Evolutionary conservation across 768 basidiomycete genomes (phyloP).

Genomic region (Pseudohyphozyma bogoriensis): DNA sequence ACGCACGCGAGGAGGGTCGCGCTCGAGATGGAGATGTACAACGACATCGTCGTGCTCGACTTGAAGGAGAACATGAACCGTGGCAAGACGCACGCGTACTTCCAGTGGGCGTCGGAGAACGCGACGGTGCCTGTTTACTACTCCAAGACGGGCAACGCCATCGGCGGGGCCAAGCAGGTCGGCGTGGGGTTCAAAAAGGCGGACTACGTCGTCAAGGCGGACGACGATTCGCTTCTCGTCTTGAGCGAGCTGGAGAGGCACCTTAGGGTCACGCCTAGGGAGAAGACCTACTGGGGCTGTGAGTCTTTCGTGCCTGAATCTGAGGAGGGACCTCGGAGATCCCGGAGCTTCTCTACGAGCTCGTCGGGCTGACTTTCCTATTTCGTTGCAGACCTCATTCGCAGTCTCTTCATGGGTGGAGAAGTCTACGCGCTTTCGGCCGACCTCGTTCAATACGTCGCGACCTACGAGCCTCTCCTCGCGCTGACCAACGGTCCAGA

Average conservation of each 20-base stretch:
- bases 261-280: conserved; percentile 63
- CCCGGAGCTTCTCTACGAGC: not conserved
- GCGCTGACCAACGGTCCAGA: conserved; percentile 67
- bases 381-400: conserved; percentile 50
- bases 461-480: conserved; percentile 61
- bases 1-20: conserved; percentile 68
- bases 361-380: not conserved
- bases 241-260: conserved; percentile 87
- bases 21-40: conserved; percentile 81
- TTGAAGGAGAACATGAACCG: conserved; percentile 85
- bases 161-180: conserved; percentile 19
- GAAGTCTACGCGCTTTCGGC: conserved; percentile 84
- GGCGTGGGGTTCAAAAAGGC: conserved; percentile 64
- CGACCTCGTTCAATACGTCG: conserved; percentile 76
- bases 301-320: too few relatives aligned
- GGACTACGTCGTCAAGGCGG: conserved; percentile 85
- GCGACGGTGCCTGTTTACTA: conserved; percentile 63
- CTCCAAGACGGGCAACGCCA: not conserved
- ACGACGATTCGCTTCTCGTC: conserved; percentile 93
- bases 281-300: conserved; percentile 39
- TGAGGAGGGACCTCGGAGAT: too few relatives aligned
- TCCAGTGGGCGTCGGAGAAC: conserved; percentile 80
- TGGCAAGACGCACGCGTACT: conserved; percentile 85
- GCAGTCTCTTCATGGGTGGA: conserved; percentile 88
- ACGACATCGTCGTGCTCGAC: conserved; percentile 56